Base-by-base conservation (phyloP, 148 eudicot species). In the Beta vulgaris region DNA sequence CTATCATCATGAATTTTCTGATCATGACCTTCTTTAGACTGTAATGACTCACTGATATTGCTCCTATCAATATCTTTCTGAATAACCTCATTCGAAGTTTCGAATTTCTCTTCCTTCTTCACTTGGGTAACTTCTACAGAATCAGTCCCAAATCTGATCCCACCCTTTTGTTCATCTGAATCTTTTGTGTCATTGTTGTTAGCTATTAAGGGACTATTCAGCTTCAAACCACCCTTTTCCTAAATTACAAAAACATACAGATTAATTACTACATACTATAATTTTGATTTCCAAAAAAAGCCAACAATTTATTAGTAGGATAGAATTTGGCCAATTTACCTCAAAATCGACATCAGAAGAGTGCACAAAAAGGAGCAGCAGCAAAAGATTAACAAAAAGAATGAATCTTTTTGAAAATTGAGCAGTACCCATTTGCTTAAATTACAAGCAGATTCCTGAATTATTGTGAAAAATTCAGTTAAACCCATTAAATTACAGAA, bases 21-120 rank as follows among this genome's bases (percentile, higher is more conserved):
- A 75, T 29, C 80, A 42, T 62, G 62, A 15, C 19, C 80, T 3
- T 58, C 80, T 12, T 64, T 69, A 2, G 73, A 60, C 46, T 34
- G 77, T 51, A 58, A 26, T 63, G 69, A 40, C 37, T 78, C 73
- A 72, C 73, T 79, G 18, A 64, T 34, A 80, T 73, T 80, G 7
- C 31, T 74, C 29, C 54, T 73, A 70, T 39, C 74, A 8, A 29
- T 3, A 72, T 35, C 76, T 53, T 68, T 61, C 78, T 71, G 69
- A 71, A 54, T 29, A 65, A 29, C 74, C 55, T 65, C 68, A 48
- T 66, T 78, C 31, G 48, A 73, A 62, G 48, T 71, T 36, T 34
- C 77, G 35, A 68, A 51, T 75, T 73, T 62, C 46, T 37, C 70
- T 63, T 58, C 67, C 36, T 73, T 82, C 61, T 77, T 73, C 60